Evolutionary conservation across 768 basidiomycete species (phyloP).

Genomic region (Collybiopsis confluens): DNA sequence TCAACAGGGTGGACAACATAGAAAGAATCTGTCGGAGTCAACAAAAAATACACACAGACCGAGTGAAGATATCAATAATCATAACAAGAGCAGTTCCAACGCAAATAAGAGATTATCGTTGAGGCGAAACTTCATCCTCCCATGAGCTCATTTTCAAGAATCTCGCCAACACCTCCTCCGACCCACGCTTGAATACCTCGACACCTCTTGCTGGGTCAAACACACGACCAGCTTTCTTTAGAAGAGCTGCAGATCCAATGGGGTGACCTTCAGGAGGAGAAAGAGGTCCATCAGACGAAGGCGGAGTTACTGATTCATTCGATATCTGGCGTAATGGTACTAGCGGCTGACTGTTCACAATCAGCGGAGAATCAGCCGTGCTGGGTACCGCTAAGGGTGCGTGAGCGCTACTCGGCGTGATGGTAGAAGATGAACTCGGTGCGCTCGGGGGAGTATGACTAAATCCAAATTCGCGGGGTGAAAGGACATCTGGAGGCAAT

Average conservation of each 20-base stretch:
- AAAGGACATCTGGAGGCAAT: conserved; percentile 9
- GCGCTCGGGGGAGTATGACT: background rate
- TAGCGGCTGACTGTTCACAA: conserved; percentile 4
- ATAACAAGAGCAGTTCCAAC: background rate
- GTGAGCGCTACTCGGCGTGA: background rate
- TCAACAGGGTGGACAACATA: background rate
- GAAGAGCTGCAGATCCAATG: conserved; percentile 21
- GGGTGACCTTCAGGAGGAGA: conserved; percentile 43
- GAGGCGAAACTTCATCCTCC: conserved; percentile 43
- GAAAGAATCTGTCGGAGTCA: background rate
- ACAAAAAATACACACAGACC: background rate
- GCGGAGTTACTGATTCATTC: conserved; percentile 30
- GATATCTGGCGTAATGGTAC: conserved; percentile 38
- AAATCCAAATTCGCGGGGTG: conserved; percentile 12
- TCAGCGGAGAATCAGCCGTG: background rate
- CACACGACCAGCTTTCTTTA: conserved; percentile 53
- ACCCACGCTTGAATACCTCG: conserved; percentile 81
- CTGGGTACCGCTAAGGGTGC: background rate
- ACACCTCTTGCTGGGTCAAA: conserved; percentile 87
- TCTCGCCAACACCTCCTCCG: conserved; percentile 80
- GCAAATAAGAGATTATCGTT: background rate
- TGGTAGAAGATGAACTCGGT: background rate
- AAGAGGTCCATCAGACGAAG: conserved; percentile 33
- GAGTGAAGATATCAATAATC: background rate
- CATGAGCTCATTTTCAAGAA: conserved; percentile 79